Conservation (phyloP, 1,284 basidiomycete species). For the Coniferiporia weirii region DNA sequence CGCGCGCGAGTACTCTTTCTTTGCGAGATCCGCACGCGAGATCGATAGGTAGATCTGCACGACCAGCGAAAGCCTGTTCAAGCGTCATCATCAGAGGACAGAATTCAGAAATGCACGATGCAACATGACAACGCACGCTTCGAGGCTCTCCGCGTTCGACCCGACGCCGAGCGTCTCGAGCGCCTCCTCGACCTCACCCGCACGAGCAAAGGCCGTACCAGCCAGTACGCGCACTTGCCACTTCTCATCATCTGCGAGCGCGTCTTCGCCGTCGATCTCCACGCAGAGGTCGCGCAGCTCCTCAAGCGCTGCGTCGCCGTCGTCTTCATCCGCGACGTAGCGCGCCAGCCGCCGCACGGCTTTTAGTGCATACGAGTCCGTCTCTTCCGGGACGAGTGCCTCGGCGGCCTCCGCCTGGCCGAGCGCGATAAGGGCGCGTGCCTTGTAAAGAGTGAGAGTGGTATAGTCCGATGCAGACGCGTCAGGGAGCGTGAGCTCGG, state of each 20-base stretch:
- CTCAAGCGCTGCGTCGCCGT: conserved; percentile 64
- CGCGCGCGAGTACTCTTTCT: conserved; percentile 74
- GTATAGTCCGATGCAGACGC: conserved; percentile 58
- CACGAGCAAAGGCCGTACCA: conserved; percentile 77
- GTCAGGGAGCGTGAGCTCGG: conserved; percentile 51
- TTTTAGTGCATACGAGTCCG: conserved; percentile 64
- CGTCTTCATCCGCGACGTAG: conserved; percentile 45
- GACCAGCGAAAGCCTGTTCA: conserved; percentile 66
- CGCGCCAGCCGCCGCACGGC: conserved; percentile 69
- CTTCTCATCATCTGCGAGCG: conserved; percentile 52
- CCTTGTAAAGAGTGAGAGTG: conserved; percentile 71
- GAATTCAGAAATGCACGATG: conserved; percentile 8
- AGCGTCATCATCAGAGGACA: not conserved
- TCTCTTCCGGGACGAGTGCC: conserved; percentile 49
- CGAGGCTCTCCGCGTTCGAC: conserved; percentile 70
- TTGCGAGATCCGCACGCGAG: conserved; percentile 80
- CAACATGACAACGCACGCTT: conserved; percentile 63
- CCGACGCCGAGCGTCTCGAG: conserved; percentile 77
- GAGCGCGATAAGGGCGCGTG: conserved; percentile 78
- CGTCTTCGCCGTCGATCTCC: conserved; percentile 75
- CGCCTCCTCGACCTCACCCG: conserved; percentile 86
- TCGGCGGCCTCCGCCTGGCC: conserved; percentile 52
- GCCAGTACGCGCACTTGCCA: conserved; percentile 73
- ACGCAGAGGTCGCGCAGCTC: conserved; percentile 80
- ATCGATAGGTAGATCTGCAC: conserved; percentile 85